Conservation (phyloP, 148 eudicot species). For the Fagopyrum tataricum region DNA sequence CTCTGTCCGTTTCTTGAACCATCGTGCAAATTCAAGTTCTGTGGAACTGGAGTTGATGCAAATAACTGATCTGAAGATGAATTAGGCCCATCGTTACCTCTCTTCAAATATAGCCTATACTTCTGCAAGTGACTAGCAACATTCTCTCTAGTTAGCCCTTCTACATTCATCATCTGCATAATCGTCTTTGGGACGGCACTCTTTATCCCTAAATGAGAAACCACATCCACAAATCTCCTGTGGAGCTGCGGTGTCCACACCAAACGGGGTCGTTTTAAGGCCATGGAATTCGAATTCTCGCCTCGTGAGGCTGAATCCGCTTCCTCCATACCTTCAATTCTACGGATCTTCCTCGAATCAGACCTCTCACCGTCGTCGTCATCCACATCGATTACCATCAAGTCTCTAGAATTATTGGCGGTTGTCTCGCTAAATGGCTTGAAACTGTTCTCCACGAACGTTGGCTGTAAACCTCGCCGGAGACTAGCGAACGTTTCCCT, state of each 20-base stretch:
- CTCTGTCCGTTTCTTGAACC: background rate
- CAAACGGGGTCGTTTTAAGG: conserved; percentile 51
- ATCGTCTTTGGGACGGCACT: conserved; percentile 93
- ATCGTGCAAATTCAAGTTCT: background rate
- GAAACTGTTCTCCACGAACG: conserved; percentile 17
- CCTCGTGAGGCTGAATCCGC: conserved; percentile 11
- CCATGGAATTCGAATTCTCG: conserved; percentile 15
- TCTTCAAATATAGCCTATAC: conserved; percentile 78
- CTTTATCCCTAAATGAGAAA: conserved; percentile 65
- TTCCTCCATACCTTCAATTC: conserved; percentile 20
- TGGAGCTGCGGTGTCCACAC: conserved; percentile 98
- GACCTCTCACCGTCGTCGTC: conserved; percentile 33
- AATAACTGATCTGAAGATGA: conserved; percentile 6
- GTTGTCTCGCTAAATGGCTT: conserved; percentile 21
- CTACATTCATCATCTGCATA: conserved; percentile 97
- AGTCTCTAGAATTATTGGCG: background rate
- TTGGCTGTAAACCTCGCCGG: conserved; percentile 15
- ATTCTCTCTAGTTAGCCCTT: conserved; percentile 81
- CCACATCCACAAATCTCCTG: conserved; percentile 85
- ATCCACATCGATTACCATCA: background rate
- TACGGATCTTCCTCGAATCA: conserved; percentile 31
- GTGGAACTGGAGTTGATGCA: conserved; percentile 1
- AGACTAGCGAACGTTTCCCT: conserved; percentile 33
- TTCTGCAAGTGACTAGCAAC: conserved; percentile 95
- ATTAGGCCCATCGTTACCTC: conserved; percentile 18